Evolutionary conservation across 225 moss, liverwort and hornwort species (phyloP), one percentile per base, ranked within the genome.

Genomic region (Ulota crispa): DNA sequence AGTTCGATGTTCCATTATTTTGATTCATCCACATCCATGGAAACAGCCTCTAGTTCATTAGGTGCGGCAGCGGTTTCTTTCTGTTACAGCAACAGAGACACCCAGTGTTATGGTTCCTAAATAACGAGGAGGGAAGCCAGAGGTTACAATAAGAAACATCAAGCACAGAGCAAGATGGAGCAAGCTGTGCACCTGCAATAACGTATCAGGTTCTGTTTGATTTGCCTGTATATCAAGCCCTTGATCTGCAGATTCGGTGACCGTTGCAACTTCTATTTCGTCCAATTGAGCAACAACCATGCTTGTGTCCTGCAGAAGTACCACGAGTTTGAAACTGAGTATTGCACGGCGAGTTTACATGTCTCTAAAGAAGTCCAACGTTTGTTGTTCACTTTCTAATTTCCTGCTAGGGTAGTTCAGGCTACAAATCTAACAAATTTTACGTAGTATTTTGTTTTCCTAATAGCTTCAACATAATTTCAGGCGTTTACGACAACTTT

Each of bases 21-120:
- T 13, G 82, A 64, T 68, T 79, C 71, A 56, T 82, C 81, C 45
- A 82, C 37, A 24, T 88, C 80, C 82, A 82, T 76, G 77, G 85
- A 72, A 71, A 80, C 63, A 68, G 76, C 30, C 76, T 82, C 85
- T 67, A 56, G 72, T 63, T 82, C 82, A 60, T 72, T 72, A 47
- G 82, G 78, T 70, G 68, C 77, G 42, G 42, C 72, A 80, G 63
- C 72, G 79, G 55, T 80, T 68, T 85, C 88, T 28, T 55, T 73
- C 88, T 88, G 82, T 76, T 62, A 26, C 62, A 62, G 42, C 42
- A 82, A 42, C 79, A 83, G 24, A 66, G 8, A 65, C 64, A 70
- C 13, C 66, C 37, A 79, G n/a, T 52, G 68, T 55, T 78, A 68
- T 3, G 42, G 75, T 55, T 68, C 72, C 31, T 27, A 59, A 66